Evolutionary conservation across 1,284 basidiomycete species (phyloP).

Genomic region (Trichosporon inkin): DNA sequence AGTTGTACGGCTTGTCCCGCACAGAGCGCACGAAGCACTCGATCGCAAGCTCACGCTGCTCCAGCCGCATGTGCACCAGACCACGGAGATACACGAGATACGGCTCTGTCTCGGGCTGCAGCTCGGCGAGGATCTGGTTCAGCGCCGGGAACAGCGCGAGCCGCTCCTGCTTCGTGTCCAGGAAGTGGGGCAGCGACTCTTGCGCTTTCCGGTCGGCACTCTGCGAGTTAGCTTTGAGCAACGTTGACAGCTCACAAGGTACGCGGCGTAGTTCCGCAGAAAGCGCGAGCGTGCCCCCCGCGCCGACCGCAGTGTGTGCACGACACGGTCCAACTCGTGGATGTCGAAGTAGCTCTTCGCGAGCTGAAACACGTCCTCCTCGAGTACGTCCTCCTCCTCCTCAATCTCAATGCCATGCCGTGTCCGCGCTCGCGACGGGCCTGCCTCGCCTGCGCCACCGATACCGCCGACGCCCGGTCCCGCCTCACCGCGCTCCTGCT

Average conservation of each 20-base stretch:
- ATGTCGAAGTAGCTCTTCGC: conserved; percentile 73
- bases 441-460: conserved; percentile 24
- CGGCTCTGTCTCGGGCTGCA: conserved; percentile 64
- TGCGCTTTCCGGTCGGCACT: conserved; percentile 50
- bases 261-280: conserved; percentile 73
- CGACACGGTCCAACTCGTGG: conserved; percentile 74
- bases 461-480: not conserved
- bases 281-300: conserved; percentile 70
- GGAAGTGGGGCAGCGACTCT: conserved; percentile 49
- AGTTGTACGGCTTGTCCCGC: conserved; percentile 84
- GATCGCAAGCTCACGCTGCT: conserved; percentile 77
- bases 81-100: conserved; percentile 75
- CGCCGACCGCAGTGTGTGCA: conserved; percentile 61
- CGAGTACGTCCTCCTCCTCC: conserved; percentile 61
- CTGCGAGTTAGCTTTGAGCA: conserved; percentile 33
- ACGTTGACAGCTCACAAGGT: conserved; percentile 61
- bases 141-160: conserved; percentile 69
- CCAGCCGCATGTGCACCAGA: conserved; percentile 70
- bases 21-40: conserved; percentile 76
- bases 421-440: conserved; percentile 32
- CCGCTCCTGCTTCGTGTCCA: conserved; percentile 61
- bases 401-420: conserved; percentile 51
- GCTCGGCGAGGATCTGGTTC: conserved; percentile 59
- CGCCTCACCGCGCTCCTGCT: conserved; percentile 3
- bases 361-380: conserved; percentile 58